A percentile compares a stretch with the other conserved stretches of the same genome.
Evolutionary conservation across 148 eudicot species (phyloP).

Genomic region (Vaccinium darrowii): DNA sequence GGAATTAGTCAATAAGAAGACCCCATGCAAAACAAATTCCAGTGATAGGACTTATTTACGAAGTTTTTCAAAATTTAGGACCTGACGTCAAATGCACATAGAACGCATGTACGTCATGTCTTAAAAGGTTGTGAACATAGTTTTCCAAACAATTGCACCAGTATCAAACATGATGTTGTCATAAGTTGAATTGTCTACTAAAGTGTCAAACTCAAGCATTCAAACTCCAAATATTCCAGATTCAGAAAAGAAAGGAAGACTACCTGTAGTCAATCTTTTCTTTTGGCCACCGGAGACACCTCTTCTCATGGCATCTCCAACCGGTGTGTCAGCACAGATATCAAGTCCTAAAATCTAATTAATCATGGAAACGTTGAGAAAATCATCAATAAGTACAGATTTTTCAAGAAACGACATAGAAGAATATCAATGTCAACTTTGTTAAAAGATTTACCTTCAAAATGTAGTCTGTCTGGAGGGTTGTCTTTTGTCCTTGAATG

Average conservation of each 20-base stretch:
- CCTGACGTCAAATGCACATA: not conserved
- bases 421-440: not conserved
- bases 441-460: conserved; percentile 51
- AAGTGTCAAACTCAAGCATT: not conserved
- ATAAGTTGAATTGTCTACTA: not conserved
- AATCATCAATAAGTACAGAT: not conserved
- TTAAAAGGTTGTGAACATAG: too few species aligned
- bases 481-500: conserved; percentile 62
- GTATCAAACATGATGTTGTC: too few species aligned
- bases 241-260: not conserved
- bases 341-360: conserved; percentile 85
- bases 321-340: conserved; percentile 64
- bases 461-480: conserved; percentile 81
- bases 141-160: too few species aligned
- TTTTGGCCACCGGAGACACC: conserved; percentile 92
- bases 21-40: not conserved
- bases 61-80: not conserved
- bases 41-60: not conserved
- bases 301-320: conserved; percentile 82
- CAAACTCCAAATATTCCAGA: not conserved
- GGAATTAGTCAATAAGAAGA: too few species aligned
- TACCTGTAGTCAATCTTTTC: conserved; percentile 84
- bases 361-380: not conserved
- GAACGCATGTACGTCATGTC: too few species aligned
- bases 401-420: conserved; percentile 3